Percentiles rank a stretch among this genome's conserved stretches.
These are phyloP conservation scores for Aeschynomene evenia DNA, from an alignment of 306 rosid genomes.

Conservation along the genomic window DNA sequence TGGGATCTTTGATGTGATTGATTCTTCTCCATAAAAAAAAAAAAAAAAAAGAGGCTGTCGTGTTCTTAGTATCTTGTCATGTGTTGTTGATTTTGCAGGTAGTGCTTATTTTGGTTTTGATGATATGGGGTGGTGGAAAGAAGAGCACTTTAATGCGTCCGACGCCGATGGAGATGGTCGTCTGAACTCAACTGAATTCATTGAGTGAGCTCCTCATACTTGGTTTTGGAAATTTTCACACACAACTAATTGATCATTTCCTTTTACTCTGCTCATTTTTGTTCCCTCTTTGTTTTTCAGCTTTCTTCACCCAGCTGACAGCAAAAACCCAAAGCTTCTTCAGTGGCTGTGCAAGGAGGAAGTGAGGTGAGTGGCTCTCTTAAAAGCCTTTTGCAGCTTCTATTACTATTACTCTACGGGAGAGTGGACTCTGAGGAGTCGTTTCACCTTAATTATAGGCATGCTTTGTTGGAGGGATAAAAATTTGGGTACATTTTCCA, in stretches of 20 bases:
- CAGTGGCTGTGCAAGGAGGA: constrained; percentile 19
- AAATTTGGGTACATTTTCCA: too few relatives aligned
- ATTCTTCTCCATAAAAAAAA: too few relatives aligned
- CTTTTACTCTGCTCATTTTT: too few relatives aligned
- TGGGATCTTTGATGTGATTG: neutral
- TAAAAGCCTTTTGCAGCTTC: constrained; percentile 2
- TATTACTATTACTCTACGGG: too few relatives aligned
- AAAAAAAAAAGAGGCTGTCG: too few relatives aligned
- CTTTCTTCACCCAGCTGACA: constrained; percentile 93
- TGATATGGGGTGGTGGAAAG: constrained; percentile 98
- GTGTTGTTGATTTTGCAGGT: constrained; percentile 39
- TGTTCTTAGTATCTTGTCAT: constrained; percentile 28
- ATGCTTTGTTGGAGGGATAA: too few relatives aligned
- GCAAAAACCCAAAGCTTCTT: constrained; percentile 31
- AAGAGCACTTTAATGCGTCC: constrained; percentile 86
- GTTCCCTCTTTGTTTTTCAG: constrained; percentile 51
- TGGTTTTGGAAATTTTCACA: neutral
- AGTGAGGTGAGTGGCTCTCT: neutral
- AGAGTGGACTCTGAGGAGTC: too few relatives aligned
- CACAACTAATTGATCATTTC: neutral
- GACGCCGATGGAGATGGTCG: constrained; percentile 81
- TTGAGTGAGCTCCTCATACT: constrained; percentile 66
- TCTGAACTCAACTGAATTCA: constrained; percentile 78
- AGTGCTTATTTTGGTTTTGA: constrained; percentile 62
- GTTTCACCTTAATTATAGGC: too few relatives aligned